Evolutionary conservation across 2,329 filamentous ascomycete genomes (phyloP).

Genomic region (Zymoseptoria tritici): DNA sequence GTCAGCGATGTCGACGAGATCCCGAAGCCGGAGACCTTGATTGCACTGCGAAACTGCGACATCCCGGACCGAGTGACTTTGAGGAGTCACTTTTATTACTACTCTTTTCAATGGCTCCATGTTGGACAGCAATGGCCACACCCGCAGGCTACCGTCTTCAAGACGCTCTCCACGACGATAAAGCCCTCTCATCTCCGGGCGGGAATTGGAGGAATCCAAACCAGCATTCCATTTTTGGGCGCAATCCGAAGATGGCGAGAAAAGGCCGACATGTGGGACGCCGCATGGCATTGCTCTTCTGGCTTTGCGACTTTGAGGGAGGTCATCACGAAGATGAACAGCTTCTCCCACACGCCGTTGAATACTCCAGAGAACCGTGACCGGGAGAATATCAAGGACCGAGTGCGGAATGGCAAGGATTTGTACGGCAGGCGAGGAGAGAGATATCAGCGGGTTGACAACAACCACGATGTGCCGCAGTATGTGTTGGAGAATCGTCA

Average conservation of each 20-base stretch:
- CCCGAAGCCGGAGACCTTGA: constrained; percentile 30
- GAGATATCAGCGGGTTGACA: constrained; percentile 42
- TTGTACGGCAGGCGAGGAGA: constrained; percentile 48
- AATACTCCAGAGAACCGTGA: constrained; percentile 46
- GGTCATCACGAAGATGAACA: constrained; percentile 49
- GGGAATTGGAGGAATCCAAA: constrained; percentile 26
- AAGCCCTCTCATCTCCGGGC: constrained; percentile 47
- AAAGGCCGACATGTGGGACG: constrained; percentile 42
- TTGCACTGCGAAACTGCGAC: constrained; percentile 20
- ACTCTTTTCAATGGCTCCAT: constrained; percentile 24
- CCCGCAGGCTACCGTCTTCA: constrained; percentile 53
- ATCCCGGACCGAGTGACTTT: constrained; percentile 22
- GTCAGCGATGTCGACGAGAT: constrained; percentile 59
- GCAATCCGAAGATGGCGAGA: constrained; percentile 28
- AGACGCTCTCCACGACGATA: constrained; percentile 42
- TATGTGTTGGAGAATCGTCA: constrained; percentile 33
- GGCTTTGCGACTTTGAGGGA: constrained; percentile 53
- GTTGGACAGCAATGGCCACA: constrained; percentile 43
- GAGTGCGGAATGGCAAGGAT: constrained; percentile 47
- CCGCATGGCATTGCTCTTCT: constrained; percentile 56
- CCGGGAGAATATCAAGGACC: constrained; percentile 42
- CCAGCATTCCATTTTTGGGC: constrained; percentile 7
- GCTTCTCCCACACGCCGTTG: constrained; percentile 49
- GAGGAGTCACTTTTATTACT: constrained; percentile 23
- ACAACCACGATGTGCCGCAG: constrained; percentile 48